These are phyloP conservation scores for Primulina huaijiensis DNA, from an alignment of 257 asterid species.

Conservation along the genomic window DNA sequence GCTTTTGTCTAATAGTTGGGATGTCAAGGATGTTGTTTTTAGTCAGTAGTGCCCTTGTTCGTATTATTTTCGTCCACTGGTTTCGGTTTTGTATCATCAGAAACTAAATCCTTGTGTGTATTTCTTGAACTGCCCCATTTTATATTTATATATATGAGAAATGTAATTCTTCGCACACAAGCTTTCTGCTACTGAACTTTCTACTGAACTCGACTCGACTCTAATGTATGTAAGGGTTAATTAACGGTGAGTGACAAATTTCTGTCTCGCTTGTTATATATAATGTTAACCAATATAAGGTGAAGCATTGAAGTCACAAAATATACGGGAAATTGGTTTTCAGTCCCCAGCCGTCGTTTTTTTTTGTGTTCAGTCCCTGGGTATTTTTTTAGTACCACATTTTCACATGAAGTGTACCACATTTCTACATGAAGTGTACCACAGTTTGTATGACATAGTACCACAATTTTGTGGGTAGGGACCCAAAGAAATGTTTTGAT, in stretches of 20 bases:
- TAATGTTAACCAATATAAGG: neutral
- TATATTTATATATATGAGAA: slow-evolving; percentile 18
- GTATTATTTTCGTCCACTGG: slow-evolving; percentile 15
- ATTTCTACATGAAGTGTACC: too few species aligned
- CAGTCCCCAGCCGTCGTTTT: too few species aligned
- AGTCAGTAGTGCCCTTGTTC: slow-evolving; percentile 21
- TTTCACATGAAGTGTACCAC: too few species aligned
- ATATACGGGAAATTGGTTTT: too few species aligned
- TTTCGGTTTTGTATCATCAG: slow-evolving; percentile 34
- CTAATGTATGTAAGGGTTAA: too few species aligned
- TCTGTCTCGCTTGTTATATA: neutral
- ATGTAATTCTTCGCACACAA: slow-evolving; percentile 5
- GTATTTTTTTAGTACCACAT: too few species aligned
- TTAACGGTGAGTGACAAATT: too few species aligned
- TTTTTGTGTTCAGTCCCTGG: too few species aligned
- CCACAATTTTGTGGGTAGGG: too few species aligned
- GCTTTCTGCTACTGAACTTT: neutral
- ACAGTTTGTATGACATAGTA: too few species aligned
- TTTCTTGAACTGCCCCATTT: slow-evolving; percentile 11
- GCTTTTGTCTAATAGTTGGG: slow-evolving; percentile 26
- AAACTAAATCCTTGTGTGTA: slow-evolving; percentile 20
- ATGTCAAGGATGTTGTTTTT: slow-evolving; percentile 15
- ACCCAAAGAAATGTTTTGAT: too few species aligned
- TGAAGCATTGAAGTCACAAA: neutral
- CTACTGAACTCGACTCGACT: too few species aligned